These are phyloP conservation scores for Pseudogymnoascus sp. DNA, from an alignment of 2,329 filamentous ascomycete species.

Conservation along the genomic window DNA sequence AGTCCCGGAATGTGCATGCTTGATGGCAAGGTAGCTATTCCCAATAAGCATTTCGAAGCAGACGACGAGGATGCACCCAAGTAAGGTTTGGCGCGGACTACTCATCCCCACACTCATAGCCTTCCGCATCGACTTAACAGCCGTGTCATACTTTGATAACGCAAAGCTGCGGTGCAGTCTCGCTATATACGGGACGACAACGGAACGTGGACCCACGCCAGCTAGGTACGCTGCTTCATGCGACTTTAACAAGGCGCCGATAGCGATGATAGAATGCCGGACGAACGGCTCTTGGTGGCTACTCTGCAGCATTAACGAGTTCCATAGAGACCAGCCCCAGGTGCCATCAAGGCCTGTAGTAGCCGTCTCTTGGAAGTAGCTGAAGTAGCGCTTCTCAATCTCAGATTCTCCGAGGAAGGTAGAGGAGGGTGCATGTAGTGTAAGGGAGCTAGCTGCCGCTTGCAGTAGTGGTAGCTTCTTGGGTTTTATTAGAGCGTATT, in stretches of 20 bases:
- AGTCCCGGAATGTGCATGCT: slow-evolving; percentile 13
- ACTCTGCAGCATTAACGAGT: slow-evolving; percentile 20
- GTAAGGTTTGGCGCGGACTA: neutral
- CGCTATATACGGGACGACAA: slow-evolving; percentile 21
- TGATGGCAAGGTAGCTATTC: slow-evolving; percentile 6
- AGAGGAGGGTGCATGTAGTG: slow-evolving; percentile 20
- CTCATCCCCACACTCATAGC: neutral
- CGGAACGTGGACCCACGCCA: slow-evolving; percentile 20
- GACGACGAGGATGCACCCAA: slow-evolving; percentile 22
- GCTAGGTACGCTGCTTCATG: slow-evolving; percentile 12
- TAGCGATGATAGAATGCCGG: slow-evolving; percentile 23
- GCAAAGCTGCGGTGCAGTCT: slow-evolving; percentile 13
- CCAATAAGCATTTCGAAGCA: slow-evolving; percentile 22
- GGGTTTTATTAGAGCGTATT: slow-evolving; percentile 17
- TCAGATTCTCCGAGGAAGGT: slow-evolving; percentile 44
- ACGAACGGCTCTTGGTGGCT: slow-evolving; percentile 21
- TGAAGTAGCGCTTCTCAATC: slow-evolving; percentile 54
- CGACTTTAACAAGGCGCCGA: slow-evolving; percentile 21
- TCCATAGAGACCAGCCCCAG: slow-evolving; percentile 43
- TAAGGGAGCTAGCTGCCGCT: slow-evolving; percentile 27
- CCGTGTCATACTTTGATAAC: slow-evolving; percentile 13
- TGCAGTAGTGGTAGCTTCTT: slow-evolving; percentile 21
- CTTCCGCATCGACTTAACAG: slow-evolving; percentile 5
- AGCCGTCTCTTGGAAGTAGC: slow-evolving; percentile 54
- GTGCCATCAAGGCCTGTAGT: slow-evolving; percentile 59